Percentiles rank a stretch among this genome's conserved stretches.
phyloP scores from a whole-genome alignment of 2,329 filamentous ascomycete species.

The Lasiodiplodia hormozganensis region DNA sequence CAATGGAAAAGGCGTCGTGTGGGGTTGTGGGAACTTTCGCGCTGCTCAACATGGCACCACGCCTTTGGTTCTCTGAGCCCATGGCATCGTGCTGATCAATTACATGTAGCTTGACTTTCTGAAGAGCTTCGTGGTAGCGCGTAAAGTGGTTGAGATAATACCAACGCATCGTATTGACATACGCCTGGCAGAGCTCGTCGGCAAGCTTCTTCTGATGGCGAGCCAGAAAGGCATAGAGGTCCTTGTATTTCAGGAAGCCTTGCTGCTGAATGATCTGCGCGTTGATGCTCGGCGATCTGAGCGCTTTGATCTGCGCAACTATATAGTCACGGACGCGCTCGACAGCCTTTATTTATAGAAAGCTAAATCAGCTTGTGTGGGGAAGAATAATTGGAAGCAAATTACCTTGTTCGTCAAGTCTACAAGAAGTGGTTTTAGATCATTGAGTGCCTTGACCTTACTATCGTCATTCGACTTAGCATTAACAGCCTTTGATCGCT shows the following conservation, averaged over 20 bases:
- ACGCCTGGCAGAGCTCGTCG: conserved; percentile 89
- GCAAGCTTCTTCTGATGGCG: conserved; percentile 83
- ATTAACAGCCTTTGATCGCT: conserved; percentile 74
- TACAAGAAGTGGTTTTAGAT: conserved; percentile 83
- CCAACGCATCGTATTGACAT: conserved; percentile 99
- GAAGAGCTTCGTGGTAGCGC: conserved; percentile 82
- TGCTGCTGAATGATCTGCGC: conserved; percentile 96
- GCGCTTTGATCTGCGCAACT: conserved; percentile 90
- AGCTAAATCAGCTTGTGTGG: background rate
- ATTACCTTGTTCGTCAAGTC: conserved; percentile 81
- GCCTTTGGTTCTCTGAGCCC: conserved; percentile 75
- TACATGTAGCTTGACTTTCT: conserved; percentile 81
- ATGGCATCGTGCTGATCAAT: conserved; percentile 85
- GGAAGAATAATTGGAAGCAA: background rate
- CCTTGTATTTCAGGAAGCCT: conserved; percentile 85
- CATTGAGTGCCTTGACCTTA: conserved; percentile 77
- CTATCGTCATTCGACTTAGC: conserved; percentile 67
- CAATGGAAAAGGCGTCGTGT: conserved; percentile 89
- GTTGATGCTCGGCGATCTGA: conserved; percentile 95
- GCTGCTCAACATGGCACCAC: conserved; percentile 49
- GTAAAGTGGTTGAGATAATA: conserved; percentile 93
- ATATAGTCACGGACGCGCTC: conserved; percentile 94
- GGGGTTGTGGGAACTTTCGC: conserved; percentile 58
- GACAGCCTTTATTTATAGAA: conserved; percentile 61
- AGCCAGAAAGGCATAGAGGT: conserved; percentile 84